Evolutionary conservation across 2,329 filamentous ascomycete species (phyloP).

Genomic region (Aspergillus bombycis): DNA sequence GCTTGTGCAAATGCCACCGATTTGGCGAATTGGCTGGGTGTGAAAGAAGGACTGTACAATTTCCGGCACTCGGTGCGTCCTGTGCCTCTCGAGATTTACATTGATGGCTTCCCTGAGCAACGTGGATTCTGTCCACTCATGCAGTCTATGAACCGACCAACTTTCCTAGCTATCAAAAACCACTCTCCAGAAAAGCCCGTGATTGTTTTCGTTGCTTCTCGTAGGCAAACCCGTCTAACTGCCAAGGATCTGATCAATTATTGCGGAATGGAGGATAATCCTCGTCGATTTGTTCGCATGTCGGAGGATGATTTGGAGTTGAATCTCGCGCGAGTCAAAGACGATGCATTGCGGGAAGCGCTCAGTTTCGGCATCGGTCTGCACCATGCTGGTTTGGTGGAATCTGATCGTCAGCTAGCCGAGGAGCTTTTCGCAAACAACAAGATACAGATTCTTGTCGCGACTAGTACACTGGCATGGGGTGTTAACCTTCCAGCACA

Average conservation of each 20-base stretch:
- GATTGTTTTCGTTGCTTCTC: slow-evolving; percentile 96
- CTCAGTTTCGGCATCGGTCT: slow-evolving; percentile 95
- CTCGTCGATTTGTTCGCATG: slow-evolving; percentile 89
- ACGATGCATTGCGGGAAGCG: slow-evolving; percentile 90
- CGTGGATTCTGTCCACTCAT: slow-evolving; percentile 95
- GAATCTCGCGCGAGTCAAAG: slow-evolving; percentile 87
- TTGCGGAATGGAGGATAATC: slow-evolving; percentile 98
- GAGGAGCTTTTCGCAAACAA: slow-evolving; percentile 97
- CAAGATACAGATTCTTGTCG: slow-evolving; percentile 95
- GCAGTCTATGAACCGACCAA: slow-evolving; percentile 98
- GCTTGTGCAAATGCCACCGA: slow-evolving; percentile 95
- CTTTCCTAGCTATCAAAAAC: slow-evolving; percentile 92
- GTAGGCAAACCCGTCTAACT: slow-evolving; percentile 90
- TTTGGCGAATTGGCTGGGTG: slow-evolving; percentile 93
- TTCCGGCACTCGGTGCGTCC: slow-evolving; percentile 96
- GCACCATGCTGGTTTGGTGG: slow-evolving; percentile 94
- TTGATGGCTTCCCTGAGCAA: slow-evolving; percentile 94
- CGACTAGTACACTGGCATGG: slow-evolving; percentile 95
- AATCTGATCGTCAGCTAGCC: slow-evolving; percentile 86
- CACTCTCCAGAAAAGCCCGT: slow-evolving; percentile 97
- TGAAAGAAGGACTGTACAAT: slow-evolving; percentile 94
- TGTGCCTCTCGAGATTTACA: slow-evolving; percentile 93
- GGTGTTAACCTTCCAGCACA: slow-evolving; percentile 97
- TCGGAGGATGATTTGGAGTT: slow-evolving; percentile 89
- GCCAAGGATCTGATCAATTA: slow-evolving; percentile 96